Percentiles rank a stretch among this genome's conserved stretches.
phyloP scores from a whole-genome alignment of 768 basidiomycete species.

The Trametes meyenii region DNA sequence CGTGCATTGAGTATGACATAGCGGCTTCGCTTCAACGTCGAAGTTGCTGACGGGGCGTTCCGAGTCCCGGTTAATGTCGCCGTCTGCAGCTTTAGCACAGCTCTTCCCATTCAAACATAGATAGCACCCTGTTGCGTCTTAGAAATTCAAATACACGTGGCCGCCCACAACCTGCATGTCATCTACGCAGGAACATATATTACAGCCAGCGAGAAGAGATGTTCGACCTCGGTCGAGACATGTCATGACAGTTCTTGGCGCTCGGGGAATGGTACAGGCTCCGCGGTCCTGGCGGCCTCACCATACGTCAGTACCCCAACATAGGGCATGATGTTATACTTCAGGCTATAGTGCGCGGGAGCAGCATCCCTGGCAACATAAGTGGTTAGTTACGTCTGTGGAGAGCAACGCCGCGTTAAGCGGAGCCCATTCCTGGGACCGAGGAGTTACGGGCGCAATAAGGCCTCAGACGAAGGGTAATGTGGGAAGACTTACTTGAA shows the following conservation, averaged over 20 bases:
- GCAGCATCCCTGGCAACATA: conserved; percentile 54
- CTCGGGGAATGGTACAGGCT: conserved; percentile 39
- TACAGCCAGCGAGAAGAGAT: conserved; percentile 3
- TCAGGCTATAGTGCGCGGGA: conserved; percentile 71
- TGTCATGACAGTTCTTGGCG: conserved; percentile 26
- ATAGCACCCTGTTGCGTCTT: conserved; percentile 11
- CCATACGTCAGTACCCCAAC: conserved; percentile 82
- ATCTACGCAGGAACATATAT: conserved; percentile 1
- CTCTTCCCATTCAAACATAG: conserved; percentile 12
- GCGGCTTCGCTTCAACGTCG: conserved; percentile 15
- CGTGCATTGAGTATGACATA: conserved; percentile 11
- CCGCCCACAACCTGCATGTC: conserved; percentile 1
- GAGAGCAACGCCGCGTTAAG: too few species aligned
- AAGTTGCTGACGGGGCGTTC: conserved; percentile 10
- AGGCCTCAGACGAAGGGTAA: conserved; percentile 1
- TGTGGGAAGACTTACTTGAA: conserved; percentile 67
- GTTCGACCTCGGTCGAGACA: not conserved
- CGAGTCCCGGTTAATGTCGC: conserved; percentile 7
- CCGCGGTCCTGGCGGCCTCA: conserved; percentile 56
- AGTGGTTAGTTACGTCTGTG: conserved; percentile 23
- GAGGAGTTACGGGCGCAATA: not conserved
- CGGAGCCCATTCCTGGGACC: not conserved
- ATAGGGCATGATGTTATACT: conserved; percentile 91
- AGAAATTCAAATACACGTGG: conserved; percentile 11
- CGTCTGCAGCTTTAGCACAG: conserved; percentile 1